A percentile compares a stretch with the other conserved stretches of the same genome.
Conservation (phyloP, 805 yeast genomes). For the Schwanniomyces polymorphus region DNA sequence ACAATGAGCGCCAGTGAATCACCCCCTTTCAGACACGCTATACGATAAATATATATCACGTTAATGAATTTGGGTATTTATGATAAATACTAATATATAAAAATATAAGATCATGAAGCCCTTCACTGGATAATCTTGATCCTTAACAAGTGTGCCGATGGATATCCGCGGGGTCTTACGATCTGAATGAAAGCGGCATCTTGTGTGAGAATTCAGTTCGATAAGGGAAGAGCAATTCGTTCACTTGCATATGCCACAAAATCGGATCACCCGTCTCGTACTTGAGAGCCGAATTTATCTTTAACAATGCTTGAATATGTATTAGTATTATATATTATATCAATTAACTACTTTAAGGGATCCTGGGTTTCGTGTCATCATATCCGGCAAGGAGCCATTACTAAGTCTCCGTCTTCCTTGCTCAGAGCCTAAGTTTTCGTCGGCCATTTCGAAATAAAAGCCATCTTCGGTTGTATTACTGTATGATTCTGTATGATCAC, state of each 20-base stretch:
- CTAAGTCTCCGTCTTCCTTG: constrained; percentile 51
- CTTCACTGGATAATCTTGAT: too few species aligned
- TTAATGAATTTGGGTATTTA: too few species aligned
- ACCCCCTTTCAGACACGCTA: too few species aligned
- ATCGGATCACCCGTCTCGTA: background rate
- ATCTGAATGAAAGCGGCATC: too few species aligned
- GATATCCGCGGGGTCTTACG: too few species aligned
- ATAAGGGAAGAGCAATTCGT: background rate
- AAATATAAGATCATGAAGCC: too few species aligned
- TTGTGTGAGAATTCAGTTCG: background rate
- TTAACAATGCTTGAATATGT: background rate
- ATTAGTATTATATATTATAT: constrained; percentile 1
- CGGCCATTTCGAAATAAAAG: constrained; percentile 14
- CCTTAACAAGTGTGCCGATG: too few species aligned
- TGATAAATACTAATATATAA: too few species aligned
- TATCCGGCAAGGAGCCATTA: constrained; percentile 57
- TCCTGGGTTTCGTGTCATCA: constrained; percentile 42
- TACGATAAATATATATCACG: too few species aligned
- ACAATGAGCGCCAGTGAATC: too few species aligned
- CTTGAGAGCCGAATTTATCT: background rate
- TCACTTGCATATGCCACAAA: constrained; percentile 1
- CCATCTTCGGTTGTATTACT: constrained; percentile 17
- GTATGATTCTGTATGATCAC: constrained; percentile 9
- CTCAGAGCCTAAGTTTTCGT: constrained; percentile 20
- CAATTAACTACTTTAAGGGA: constrained; percentile 52